phyloP scores from a whole-genome alignment of 116 monocot genomes.

The Zostera marina region DNA sequence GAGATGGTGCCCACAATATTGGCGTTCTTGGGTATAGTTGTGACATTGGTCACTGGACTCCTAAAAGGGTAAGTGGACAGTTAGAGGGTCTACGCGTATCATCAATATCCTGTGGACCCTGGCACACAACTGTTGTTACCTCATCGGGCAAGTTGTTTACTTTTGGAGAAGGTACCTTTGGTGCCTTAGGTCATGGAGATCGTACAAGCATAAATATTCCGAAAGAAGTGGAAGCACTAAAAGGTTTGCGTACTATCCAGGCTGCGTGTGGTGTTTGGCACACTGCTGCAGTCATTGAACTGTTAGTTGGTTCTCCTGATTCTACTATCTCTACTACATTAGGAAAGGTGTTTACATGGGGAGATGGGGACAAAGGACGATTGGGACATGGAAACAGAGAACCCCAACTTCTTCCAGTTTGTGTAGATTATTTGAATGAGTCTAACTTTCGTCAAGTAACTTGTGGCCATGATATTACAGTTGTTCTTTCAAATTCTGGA shows the following conservation, averaged over 20 bases:
- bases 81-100: conserved; percentile 64
- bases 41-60: conserved; percentile 80
- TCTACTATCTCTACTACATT: conserved; percentile 23
- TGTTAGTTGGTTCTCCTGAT: conserved; percentile 17
- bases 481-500: conserved; percentile 63
- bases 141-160: conserved; percentile 80
- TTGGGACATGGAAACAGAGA: conserved; percentile 80
- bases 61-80: conserved; percentile 51
- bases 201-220: conserved; percentile 33
- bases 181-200: conserved; percentile 90
- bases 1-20: conserved; percentile 63
- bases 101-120: conserved; percentile 85
- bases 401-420: conserved; percentile 46
- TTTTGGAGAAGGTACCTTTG: conserved; percentile 97
- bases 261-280: conserved; percentile 98
- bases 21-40: conserved; percentile 85
- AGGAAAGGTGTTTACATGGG: conserved; percentile 84
- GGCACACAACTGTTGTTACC: conserved; percentile 85
- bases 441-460: conserved; percentile 71
- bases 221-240: conserved; percentile 75
- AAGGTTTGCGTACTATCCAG: conserved; percentile 40
- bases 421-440: conserved; percentile 50
- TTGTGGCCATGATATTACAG: conserved; percentile 71
- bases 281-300: conserved; percentile 63
- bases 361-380: conserved; percentile 85